Conservation (phyloP, 2,329 filamentous ascomycete genomes). For the Cordyceps militaris region DNA sequence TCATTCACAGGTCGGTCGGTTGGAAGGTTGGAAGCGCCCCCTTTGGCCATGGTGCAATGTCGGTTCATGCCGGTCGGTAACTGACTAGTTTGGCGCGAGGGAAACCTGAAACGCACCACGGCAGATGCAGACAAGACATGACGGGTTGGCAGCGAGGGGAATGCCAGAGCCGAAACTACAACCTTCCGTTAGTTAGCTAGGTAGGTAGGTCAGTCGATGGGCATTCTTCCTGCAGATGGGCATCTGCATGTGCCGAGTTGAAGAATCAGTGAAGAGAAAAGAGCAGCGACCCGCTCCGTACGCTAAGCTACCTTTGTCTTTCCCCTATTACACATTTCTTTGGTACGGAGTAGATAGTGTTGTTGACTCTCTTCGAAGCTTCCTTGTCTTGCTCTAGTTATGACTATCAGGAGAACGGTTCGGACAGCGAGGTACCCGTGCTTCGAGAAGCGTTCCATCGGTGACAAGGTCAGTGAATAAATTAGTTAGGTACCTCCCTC, state of each 20-base stretch:
- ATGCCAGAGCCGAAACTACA: background rate
- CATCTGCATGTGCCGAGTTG: background rate
- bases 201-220: background rate
- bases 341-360: background rate
- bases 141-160: background rate
- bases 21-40: background rate
- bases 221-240: background rate
- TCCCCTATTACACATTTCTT: background rate
- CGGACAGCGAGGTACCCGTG: no score
- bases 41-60: background rate
- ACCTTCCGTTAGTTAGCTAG: background rate
- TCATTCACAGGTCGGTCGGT: background rate
- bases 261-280: background rate
- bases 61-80: background rate
- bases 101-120: background rate
- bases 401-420: no score
- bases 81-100: background rate
- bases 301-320: background rate
- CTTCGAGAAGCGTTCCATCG: no score
- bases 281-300: conserved; percentile 5
- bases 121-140: background rate
- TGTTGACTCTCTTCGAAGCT: background rate
- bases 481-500: no score
- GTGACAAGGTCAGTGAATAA: no score
- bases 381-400: background rate